Conservation (phyloP, 2,329 filamentous ascomycete species). For the Torrubiellomyces zombiae region DNA sequence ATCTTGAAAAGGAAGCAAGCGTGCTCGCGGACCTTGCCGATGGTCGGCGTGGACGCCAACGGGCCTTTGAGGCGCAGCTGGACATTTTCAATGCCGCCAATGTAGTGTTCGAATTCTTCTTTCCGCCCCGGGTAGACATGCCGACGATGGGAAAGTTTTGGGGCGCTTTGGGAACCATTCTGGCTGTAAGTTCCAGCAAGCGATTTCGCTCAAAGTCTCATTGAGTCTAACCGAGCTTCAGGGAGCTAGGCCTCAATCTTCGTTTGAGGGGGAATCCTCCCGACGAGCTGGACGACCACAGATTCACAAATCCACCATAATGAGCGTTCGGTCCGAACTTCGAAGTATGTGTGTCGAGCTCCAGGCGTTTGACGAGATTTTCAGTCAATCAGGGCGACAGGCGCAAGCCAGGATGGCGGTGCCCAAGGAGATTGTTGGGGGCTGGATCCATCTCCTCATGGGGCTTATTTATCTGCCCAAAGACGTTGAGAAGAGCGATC, state of each 20-base stretch:
- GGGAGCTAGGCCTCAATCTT: not conserved
- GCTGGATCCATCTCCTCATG: slow-evolving; percentile 25
- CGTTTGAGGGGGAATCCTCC: too few species aligned
- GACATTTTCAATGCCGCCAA: slow-evolving; percentile 25
- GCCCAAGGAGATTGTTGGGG: slow-evolving; percentile 19
- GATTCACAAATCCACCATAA: slow-evolving; percentile 1
- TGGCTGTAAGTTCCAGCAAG: slow-evolving; percentile 11
- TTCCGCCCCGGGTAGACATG: slow-evolving; percentile 18
- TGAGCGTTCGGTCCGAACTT: slow-evolving; percentile 6
- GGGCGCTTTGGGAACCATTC: slow-evolving; percentile 20
- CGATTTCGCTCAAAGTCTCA: not conserved
- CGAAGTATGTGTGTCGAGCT: slow-evolving; percentile 10
- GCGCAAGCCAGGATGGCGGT: slow-evolving; percentile 15
- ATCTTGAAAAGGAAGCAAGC: slow-evolving; percentile 9
- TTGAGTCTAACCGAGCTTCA: slow-evolving; percentile 5
- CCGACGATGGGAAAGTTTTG: slow-evolving; percentile 25
- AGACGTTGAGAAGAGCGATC: slow-evolving; percentile 9
- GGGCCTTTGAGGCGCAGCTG: slow-evolving; percentile 16
- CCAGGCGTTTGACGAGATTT: slow-evolving; percentile 12
- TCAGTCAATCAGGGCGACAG: slow-evolving; percentile 11
- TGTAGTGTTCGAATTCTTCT: slow-evolving; percentile 23
- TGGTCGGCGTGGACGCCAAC: too few species aligned
- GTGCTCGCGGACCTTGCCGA: slow-evolving; percentile 12
- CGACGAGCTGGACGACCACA: too few species aligned
- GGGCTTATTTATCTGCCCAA: slow-evolving; percentile 15